Evolutionary conservation across 768 basidiomycete genomes (phyloP).

Genomic region (Panellus pusillus): DNA sequence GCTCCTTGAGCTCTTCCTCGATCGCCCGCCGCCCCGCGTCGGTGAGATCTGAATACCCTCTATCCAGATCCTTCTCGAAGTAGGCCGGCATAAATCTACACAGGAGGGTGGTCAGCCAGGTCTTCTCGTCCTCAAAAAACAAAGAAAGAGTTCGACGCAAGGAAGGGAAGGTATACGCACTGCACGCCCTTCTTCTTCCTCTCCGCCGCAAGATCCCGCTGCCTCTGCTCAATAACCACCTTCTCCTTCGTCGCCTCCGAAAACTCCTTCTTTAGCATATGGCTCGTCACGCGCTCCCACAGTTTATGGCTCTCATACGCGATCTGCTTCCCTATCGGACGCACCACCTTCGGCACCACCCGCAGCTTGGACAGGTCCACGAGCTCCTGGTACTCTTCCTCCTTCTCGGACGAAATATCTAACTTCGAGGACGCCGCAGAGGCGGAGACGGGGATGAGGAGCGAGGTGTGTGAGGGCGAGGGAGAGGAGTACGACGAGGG

Average conservation of each 20-base stretch:
- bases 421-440: constrained; percentile 44
- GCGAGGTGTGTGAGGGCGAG: constrained; percentile 42
- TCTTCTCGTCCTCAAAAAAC: not conserved
- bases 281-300: constrained; percentile 82
- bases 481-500: constrained; percentile 49
- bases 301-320: constrained; percentile 81
- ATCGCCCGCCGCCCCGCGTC: constrained; percentile 68
- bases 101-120: not conserved
- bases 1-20: constrained; percentile 64
- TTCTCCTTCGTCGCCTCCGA: constrained; percentile 91
- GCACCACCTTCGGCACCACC: constrained; percentile 79
- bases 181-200: constrained; percentile 76
- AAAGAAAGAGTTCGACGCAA: too few species aligned
- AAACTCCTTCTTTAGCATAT: constrained; percentile 81
- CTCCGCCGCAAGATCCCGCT: constrained; percentile 86
- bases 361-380: constrained; percentile 74
- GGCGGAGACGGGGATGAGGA: constrained; percentile 37
- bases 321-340: constrained; percentile 78
- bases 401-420: constrained; percentile 40
- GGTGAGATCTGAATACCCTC: constrained; percentile 70
- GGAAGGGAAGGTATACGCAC: constrained; percentile 51
- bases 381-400: constrained; percentile 62
- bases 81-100: constrained; percentile 44
- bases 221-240: constrained; percentile 87
- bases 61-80: constrained; percentile 68